Conservation (phyloP, 2,329 filamentous ascomycete species). For the Didymella exigua region DNA sequence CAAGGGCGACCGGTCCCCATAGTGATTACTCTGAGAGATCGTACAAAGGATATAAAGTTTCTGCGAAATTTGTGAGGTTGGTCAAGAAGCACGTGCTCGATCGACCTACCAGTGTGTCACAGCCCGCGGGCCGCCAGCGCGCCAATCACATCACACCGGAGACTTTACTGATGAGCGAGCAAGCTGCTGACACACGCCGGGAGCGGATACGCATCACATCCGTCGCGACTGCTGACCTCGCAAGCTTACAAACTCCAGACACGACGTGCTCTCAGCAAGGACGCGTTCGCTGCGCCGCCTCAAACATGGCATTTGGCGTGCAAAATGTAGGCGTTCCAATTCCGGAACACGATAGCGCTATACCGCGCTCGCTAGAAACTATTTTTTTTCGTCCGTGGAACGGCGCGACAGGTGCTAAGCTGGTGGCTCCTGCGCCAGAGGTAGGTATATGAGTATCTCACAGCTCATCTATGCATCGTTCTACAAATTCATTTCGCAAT, state of each 20-base stretch:
- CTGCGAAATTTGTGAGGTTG: neutral
- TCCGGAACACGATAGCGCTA: neutral
- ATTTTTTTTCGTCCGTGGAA: slow-evolving; percentile 3
- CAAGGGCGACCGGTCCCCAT: no score
- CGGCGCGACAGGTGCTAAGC: neutral
- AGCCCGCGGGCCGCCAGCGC: neutral
- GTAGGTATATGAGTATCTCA: slow-evolving; percentile 4
- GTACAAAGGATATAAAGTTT: no score
- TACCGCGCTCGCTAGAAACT: neutral
- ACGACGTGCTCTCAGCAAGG: neutral
- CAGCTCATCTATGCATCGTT: neutral
- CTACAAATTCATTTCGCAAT: neutral
- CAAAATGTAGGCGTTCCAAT: neutral
- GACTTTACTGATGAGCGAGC: neutral
- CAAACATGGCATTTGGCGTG: neutral
- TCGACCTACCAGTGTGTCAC: neutral
- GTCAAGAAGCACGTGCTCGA: neutral
- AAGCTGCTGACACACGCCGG: slow-evolving; percentile 1
- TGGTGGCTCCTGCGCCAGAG: neutral
- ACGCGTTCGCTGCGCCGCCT: neutral
- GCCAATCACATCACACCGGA: neutral
- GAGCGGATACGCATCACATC: slow-evolving; percentile 3
- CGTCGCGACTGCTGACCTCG: neutral
- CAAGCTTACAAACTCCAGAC: slow-evolving; percentile 11
- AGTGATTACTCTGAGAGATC: neutral